Base-by-base conservation (phyloP, 139 green algal genomes). In the Tetraselmis striata region DNA sequence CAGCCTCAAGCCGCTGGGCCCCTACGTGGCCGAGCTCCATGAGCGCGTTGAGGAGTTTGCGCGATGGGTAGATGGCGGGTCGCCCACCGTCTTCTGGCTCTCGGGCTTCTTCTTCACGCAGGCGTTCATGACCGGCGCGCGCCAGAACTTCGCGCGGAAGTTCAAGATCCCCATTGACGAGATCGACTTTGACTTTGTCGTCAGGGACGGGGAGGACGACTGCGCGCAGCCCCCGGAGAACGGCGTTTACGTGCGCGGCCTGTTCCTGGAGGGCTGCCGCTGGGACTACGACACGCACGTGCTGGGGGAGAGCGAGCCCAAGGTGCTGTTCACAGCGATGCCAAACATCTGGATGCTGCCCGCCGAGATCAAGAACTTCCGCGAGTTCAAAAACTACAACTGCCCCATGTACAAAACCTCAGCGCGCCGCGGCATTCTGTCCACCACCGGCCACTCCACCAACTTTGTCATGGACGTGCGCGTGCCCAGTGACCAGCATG, bases 81-180 rank as follows among this genome's bases (percentile, higher is more conserved):
- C 88, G 5, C 93, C 93, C 11, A 80, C 76, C 1, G 88, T 93
- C 22, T 96, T 92, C 83, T 96, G 93, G 93, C 87, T 96, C 80
- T 88, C 83, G 59, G 92, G 92, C 76, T 96, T 96, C 89, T 96
- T 95, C 89, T 96, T 96, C 88, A 96, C 93, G 25, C 90, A 96
- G 89, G 93, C 93, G 0, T 96, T 96, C 90, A 83, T 95, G 29
- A 96, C 94, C 18, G 93, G 87, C 29, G 83, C 88, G 67, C 94
- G 94, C 83, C 94, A 97, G 89, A 97, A 96, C 90, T 95, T 85
- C 83, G 94, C 94, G 5, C 87, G 94, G 78, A 84, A 84, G 82
- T 83, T 45, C 28, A 83, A 30, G 26, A 90, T 94, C 77, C 88
- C 92, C 74, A 95, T 95, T 75, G 92, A 95, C 83, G 83, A 90